Base-by-base conservation (phyloP, 1,284 basidiomycete species). In the Kwoniella shivajii region DNA sequence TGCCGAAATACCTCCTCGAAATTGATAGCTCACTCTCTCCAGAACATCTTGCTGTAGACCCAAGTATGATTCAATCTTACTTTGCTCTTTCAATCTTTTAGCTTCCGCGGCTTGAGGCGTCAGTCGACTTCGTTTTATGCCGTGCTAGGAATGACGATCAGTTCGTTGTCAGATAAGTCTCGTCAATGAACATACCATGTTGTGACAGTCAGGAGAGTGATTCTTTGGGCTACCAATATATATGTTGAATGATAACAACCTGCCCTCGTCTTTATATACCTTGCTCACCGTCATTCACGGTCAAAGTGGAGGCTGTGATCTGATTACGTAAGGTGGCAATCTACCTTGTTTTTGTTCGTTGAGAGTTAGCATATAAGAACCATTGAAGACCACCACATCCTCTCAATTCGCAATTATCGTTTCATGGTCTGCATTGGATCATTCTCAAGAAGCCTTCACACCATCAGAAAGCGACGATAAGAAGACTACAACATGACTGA, bases 51-150 rank as follows among this genome's bases (percentile, higher is more conserved):
- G 80, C 30, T 86, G 83, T 14, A 94, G 74, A n/a, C 81, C 78
- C 10, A 85, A 82, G 76, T 91, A 94, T 48, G 88, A 84, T 49
- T 84, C 80, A 63, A 95, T 85, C 78, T 88, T 88, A 29, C 84
- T 80, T 61, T 81, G 82, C 70, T 95, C 92, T 65, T 84, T 84
- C 55, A 84, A 79, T 64, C 83, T 85, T 74, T 82, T 86, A 3
- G 86, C 86, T 55, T 84, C 85, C 11, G 83, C 77, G 9, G 84
- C 87, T 64, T 89, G 87, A 33, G 80, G 71, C 26, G 84, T 83
- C 63, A 87, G 82, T 26, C 80, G 82, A 27, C 84, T 81, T 43
- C 90, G 86, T 77, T 86, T 90, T 56, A 93, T 84, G 52, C 86
- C 85, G 76, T 95, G 92, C 90, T 87, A 42, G n/a, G 24, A 27